Evolutionary conservation across 371 early-diverging fungal species (phyloP).

Genomic region (Mucor lusitanicus): DNA sequence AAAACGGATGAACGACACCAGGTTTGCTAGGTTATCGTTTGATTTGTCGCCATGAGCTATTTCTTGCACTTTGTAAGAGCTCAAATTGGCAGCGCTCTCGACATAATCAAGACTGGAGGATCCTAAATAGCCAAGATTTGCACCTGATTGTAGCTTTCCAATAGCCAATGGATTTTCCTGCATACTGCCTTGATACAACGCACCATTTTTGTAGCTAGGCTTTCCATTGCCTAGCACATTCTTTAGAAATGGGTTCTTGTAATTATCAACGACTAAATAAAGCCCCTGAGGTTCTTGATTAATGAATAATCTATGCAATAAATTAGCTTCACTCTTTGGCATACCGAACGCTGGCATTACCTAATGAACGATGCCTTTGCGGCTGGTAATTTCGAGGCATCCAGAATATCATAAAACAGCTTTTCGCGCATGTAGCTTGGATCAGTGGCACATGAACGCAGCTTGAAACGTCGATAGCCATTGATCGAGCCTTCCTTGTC

Average conservation of each 20-base stretch:
- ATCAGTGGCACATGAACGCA: constrained; percentile 44
- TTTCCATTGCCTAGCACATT: constrained; percentile 23
- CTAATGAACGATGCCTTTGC: constrained; percentile 44
- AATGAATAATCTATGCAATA: constrained; percentile 31
- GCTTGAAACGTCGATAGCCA: constrained; percentile 38
- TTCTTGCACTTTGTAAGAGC: constrained; percentile 28
- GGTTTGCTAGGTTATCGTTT: constrained; percentile 20
- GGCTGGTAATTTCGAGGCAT: constrained; percentile 42
- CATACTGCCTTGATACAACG: constrained; percentile 36
- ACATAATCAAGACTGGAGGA: constrained; percentile 15
- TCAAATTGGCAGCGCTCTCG: neutral
- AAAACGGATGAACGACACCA: constrained; percentile 44
- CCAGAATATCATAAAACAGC: constrained; percentile 50
- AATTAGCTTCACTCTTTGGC: neutral
- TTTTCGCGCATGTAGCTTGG: constrained; percentile 58
- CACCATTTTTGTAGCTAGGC: constrained; percentile 17
- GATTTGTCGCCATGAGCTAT: neutral
- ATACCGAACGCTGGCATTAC: constrained; percentile 10
- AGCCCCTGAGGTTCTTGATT: constrained; percentile 46
- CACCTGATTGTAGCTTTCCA: constrained; percentile 20
- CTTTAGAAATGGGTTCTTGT: constrained; percentile 36
- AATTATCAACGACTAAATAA: constrained; percentile 45
- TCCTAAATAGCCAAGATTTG: constrained; percentile 34
- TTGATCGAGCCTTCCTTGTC: constrained; percentile 15
- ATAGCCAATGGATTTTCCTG: constrained; percentile 34